phyloP scores from a whole-genome alignment of 805 yeast species.

The Priceomyces carsonii region DNA sequence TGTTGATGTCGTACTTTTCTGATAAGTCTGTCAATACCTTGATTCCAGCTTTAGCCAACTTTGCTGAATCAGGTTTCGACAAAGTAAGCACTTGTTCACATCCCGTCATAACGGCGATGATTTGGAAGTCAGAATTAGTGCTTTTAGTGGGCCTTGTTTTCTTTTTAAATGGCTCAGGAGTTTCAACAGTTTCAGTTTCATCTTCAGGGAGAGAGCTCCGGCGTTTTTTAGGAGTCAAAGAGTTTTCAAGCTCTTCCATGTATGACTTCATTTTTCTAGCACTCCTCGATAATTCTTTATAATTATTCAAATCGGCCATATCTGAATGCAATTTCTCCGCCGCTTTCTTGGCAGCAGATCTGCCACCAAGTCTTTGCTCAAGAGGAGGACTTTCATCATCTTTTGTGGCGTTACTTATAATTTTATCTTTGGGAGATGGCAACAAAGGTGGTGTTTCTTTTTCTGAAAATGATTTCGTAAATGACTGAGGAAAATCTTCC shows the following conservation, averaged over 20 bases:
- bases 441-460: too few relatives aligned
- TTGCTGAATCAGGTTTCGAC: slow-evolving; percentile 41
- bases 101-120: slow-evolving; percentile 63
- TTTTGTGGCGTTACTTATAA: too few relatives aligned
- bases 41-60: slow-evolving; percentile 58
- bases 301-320: slow-evolving; percentile 67
- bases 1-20: slow-evolving; percentile 39
- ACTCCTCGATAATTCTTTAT: slow-evolving; percentile 51
- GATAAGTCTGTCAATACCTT: slow-evolving; percentile 46
- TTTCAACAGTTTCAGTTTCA: slow-evolving; percentile 1
- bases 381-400: too few relatives aligned
- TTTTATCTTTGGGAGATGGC: too few relatives aligned
- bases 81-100: slow-evolving; percentile 50
- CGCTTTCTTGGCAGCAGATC: slow-evolving; percentile 70
- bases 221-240: slow-evolving; percentile 8
- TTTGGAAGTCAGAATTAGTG: slow-evolving; percentile 28
- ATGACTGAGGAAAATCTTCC: too few relatives aligned
- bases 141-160: slow-evolving; percentile 14
- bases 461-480: too few relatives aligned
- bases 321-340: slow-evolving; percentile 64
- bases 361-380: slow-evolving; percentile 27
- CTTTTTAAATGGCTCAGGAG: slow-evolving; percentile 8
- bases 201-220: neutral
- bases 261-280: slow-evolving; percentile 40
- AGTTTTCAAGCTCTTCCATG: slow-evolving; percentile 34